phyloP scores from a whole-genome alignment of 768 basidiomycete genomes.

The Lentinula boryana region DNA sequence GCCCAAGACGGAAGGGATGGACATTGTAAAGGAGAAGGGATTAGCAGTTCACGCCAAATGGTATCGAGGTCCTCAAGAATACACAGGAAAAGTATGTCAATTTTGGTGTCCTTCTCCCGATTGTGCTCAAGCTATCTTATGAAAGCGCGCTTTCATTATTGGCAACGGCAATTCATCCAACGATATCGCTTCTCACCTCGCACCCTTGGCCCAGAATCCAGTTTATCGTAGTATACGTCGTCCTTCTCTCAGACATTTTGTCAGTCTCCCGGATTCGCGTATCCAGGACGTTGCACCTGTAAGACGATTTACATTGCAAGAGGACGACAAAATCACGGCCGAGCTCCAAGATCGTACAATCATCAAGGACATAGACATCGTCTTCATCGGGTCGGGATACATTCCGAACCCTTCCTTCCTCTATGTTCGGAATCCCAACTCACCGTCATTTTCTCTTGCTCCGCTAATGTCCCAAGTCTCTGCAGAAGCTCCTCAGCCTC shows the following conservation, averaged over 20 bases:
- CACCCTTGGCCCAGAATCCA: conserved; percentile 28
- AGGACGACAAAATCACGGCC: conserved; percentile 23
- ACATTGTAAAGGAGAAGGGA: conserved; percentile 25
- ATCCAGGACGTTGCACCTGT: conserved; percentile 40
- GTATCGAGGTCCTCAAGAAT: conserved; percentile 33
- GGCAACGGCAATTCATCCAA: conserved; percentile 51
- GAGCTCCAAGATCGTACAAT: conserved; percentile 30
- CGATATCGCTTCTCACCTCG: conserved; percentile 44
- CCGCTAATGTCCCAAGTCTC: conserved; percentile 22
- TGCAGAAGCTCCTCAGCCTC: conserved; percentile 17
- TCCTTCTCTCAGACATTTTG: conserved; percentile 29
- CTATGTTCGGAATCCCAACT: conserved; percentile 9
- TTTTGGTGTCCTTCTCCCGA: not conserved
- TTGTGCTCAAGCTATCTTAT: not conserved
- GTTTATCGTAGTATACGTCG: conserved; percentile 43
- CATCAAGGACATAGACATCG: conserved; percentile 33
- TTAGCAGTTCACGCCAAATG: conserved; percentile 35
- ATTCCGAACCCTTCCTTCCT: conserved; percentile 30
- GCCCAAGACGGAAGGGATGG: conserved; percentile 37
- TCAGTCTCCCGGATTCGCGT: conserved; percentile 33
- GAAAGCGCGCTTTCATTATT: conserved; percentile 39
- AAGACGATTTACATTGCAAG: conserved; percentile 20
- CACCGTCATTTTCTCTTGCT: conserved; percentile 25
- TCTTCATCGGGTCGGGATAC: conserved; percentile 45
- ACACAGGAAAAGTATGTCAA: conserved; percentile 23